These are phyloP conservation scores for Immersiella caudata DNA, from an alignment of 495 filamentous ascomycete species.

Conservation along the genomic window DNA sequence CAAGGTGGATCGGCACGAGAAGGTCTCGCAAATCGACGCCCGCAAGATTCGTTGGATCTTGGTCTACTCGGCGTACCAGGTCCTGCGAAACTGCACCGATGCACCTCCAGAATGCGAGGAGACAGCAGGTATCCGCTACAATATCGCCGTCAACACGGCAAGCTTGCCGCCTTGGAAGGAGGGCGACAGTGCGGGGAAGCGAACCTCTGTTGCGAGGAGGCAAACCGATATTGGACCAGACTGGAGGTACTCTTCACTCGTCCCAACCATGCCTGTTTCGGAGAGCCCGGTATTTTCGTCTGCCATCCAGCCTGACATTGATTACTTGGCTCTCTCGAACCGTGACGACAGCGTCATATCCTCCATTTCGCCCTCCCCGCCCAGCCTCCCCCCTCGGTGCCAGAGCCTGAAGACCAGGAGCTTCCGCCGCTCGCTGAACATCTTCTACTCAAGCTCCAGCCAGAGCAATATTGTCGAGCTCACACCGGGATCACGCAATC, in stretches of 20 bases:
- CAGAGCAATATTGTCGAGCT: conserved; percentile 10
- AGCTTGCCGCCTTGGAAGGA: conserved; percentile 48
- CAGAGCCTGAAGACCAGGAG: conserved; percentile 33
- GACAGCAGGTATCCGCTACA: conserved; percentile 40
- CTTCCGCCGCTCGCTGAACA: conserved; percentile 37
- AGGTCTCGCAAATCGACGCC: conserved; percentile 53
- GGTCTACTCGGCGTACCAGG: conserved; percentile 69
- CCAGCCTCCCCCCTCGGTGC: conserved; percentile 25
- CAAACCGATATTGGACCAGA: conserved; percentile 27
- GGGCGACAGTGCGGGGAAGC: conserved; percentile 8
- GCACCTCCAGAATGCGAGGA: conserved; percentile 44
- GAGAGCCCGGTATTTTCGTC: background rate
- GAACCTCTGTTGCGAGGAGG: conserved; percentile 17
- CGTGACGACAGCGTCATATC: conserved; percentile 14
- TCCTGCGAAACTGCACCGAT: conserved; percentile 55
- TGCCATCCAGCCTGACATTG: conserved; percentile 48
- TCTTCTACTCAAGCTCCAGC: conserved; percentile 23
- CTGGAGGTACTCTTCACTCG: conserved; percentile 16
- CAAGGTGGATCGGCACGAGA: conserved; percentile 45
- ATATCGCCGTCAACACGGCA: conserved; percentile 44
- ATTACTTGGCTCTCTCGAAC: conserved; percentile 42
- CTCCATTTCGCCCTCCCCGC: conserved; percentile 2
- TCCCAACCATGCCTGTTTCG: conserved; percentile 8
- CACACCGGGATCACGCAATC: conserved; percentile 17
- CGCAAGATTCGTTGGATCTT: conserved; percentile 72